Base-by-base conservation (phyloP, 768 basidiomycete species). In the Cyclocybe aegerita region DNA sequence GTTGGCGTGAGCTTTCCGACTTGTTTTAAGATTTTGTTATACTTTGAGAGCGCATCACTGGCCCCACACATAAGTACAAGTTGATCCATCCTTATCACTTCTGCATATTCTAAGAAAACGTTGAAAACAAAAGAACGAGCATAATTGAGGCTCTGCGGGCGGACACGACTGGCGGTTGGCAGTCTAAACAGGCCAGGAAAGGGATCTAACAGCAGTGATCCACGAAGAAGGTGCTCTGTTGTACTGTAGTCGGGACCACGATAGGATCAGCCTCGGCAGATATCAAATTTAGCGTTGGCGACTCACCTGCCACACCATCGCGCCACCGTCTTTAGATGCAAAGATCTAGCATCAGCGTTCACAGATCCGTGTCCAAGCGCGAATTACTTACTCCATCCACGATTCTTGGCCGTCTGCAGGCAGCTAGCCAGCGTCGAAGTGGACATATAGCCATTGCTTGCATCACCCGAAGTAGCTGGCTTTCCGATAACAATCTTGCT, bases 401-500 rank as follows among this genome's bases (percentile, higher is more conserved):
- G 50, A n/a, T 55, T 59, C 56, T 81, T 78, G 0, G 85, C 89
- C 64, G 83, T 70, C 12, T 73, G 57, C 30, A 90, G 69, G 60
- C 90, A 91, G 2, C 66, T 64, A 0, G 82, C 77, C 14, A 91
- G 71, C 11, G 77, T 78, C 1, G 74, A 64, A 1, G 85, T 73
- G 32, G 67, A 70, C 57, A 91, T 83, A 67, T 78, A 89, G 6
- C 85, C 83, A 54, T 79, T 86, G 53, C 53, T 75, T 2, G 85
- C 83, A 46, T 82, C 80, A 7, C 67, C 58, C 0, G 73, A 48
- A 9, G 62, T 69, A 1, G 80, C 82, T 1, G 87, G 88, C 66
- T 91, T 91, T 4, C 87, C 88, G 59, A 91, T 86, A 53, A 90
- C 81, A 43, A 90, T 72, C 67, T 91, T 90, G 62, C 77, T 64